Base-by-base conservation (phyloP, 1,284 basidiomycete genomes). In the Irpex lacteus region DNA sequence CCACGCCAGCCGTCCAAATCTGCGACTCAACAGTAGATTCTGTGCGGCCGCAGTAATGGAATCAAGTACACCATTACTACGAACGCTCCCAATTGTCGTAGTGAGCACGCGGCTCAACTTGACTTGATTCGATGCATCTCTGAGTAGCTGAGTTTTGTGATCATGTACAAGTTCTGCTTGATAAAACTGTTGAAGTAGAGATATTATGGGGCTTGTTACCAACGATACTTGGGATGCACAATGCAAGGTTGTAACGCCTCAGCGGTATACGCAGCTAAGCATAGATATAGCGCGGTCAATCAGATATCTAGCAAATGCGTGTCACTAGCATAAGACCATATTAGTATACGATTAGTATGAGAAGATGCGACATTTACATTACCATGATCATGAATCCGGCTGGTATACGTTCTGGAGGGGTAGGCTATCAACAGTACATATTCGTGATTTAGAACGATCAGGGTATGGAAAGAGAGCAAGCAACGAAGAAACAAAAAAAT, bases 151-250 rank as follows among this genome's bases (percentile, higher is more conserved):
- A 92, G 78, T 19, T 85, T 75, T 2, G 87, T 89, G 1, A 89
- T 89, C 52, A 91, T 80, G 72, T 84, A 90, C 91, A 91, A 94
- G 69, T 90, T 89, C 63, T 81, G 78, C 59, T 88, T 82, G 69
- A 89, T 85, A 9, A 80, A 76, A 62, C 85, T 85, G 65, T 88
- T 81, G 1, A 73, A 65, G 68, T 91, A 37, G 85, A 82, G 66
- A 92, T 81, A 21, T 75, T 83, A 71, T 93, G 91, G 18, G 85
- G 75, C 13, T 81, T 71, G 2, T 86, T 87, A 69, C 92, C 90
- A 0, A 86, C 80, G 38, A 93, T 80, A 19, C 84, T 69, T 3
- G 89, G 89, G 2, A 89, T 78, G 71, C 92, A 93, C 0, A 91
- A 89, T 9, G 91, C 91, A 60, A 92, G 74, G 89, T 4, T 26